Conservation (phyloP, 495 filamentous ascomycete genomes). For the Aspergillus mulundensis region DNA sequence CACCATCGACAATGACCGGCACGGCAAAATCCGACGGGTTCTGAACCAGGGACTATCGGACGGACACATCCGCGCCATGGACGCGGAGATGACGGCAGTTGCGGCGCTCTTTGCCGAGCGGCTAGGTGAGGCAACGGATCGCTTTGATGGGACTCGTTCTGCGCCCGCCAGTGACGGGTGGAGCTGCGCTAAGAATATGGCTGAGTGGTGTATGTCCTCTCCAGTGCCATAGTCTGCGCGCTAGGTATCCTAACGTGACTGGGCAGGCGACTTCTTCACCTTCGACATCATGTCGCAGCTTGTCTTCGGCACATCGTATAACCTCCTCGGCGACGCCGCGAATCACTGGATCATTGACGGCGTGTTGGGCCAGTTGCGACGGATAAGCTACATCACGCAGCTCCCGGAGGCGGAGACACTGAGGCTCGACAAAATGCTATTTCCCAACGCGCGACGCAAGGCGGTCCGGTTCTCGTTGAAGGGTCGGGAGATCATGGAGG, state of each 20-base stretch:
- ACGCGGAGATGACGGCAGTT: neutral
- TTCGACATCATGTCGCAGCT: constrained; percentile 12
- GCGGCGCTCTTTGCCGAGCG: neutral
- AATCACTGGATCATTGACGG: neutral
- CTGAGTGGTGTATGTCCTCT: constrained; percentile 25
- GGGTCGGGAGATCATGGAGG: neutral
- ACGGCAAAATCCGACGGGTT: constrained; percentile 15
- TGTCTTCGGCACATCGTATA: constrained; percentile 6
- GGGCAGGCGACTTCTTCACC: neutral
- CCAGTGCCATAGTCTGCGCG: neutral
- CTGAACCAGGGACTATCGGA: neutral
- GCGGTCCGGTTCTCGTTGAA: neutral
- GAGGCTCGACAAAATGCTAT: neutral
- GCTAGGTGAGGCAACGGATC: neutral
- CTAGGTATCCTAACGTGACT: no score
- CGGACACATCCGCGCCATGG: neutral
- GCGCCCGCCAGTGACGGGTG: constrained; percentile 2
- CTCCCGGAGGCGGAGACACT: neutral
- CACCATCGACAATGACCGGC: constrained; percentile 31
- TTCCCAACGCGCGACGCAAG: neutral
- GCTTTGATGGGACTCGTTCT: neutral
- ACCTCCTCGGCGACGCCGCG: neutral
- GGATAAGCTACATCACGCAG: neutral
- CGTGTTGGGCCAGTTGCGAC: neutral
- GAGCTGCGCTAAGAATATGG: constrained; percentile 27